Percentiles rank a stretch among this genome's conserved stretches.
Evolutionary conservation across 257 asterid genomes (phyloP).

Genomic region (Nemophila menziesii): DNA sequence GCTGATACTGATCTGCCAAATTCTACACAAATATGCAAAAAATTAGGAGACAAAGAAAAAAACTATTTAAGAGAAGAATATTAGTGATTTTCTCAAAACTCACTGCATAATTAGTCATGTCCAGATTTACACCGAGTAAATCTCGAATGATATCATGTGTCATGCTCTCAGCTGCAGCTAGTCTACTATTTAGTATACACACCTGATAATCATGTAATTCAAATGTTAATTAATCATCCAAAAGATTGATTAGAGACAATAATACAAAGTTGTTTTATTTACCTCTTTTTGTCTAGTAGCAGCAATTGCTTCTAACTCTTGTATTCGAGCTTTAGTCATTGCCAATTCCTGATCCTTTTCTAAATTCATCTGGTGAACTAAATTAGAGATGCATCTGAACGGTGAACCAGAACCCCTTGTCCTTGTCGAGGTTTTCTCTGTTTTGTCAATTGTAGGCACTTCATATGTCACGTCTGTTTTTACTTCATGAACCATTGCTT

Average conservation of each 20-base stretch:
- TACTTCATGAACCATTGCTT: conserved; percentile 57
- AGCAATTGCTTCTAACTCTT: conserved; percentile 59
- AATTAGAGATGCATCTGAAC: conserved; percentile 72
- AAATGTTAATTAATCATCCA: too few relatives aligned
- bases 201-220: too few relatives aligned
- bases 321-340: conserved; percentile 47
- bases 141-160: conserved; percentile 94
- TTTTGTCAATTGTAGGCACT: conserved; percentile 32
- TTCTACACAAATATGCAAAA: conserved; percentile 25
- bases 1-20: conserved; percentile 57
- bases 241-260: too few relatives aligned
- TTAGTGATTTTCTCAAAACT: conserved; percentile 19
- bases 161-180: conserved; percentile 85
- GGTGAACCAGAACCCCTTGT: conserved; percentile 85
- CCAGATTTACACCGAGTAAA: conserved; percentile 83
- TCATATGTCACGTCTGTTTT: conserved; percentile 30
- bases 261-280: background rate
- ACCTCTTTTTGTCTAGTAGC: conserved; percentile 74
- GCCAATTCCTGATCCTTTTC: conserved; percentile 78
- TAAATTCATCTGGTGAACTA: conserved; percentile 80
- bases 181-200: conserved; percentile 58
- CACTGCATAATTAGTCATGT: conserved; percentile 71
- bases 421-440: conserved; percentile 47
- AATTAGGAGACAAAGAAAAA: conserved; percentile 10
- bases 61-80: conserved; percentile 1